Base-by-base conservation (phyloP, 495 filamentous ascomycete species). In the Talaromyces nanjingensis region DNA sequence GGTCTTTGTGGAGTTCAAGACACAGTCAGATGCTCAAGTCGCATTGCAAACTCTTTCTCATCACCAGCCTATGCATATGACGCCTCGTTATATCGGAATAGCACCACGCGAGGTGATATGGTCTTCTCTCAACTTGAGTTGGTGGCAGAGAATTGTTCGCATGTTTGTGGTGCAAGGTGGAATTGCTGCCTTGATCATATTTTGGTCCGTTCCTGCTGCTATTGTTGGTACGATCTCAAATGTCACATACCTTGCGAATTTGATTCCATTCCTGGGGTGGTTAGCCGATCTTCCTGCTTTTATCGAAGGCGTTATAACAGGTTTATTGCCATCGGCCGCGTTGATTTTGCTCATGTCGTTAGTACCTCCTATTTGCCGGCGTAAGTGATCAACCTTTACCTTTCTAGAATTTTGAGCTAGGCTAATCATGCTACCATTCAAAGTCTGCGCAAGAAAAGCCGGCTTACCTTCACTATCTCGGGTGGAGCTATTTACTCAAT, bases 201-300 rank as follows among this genome's bases (percentile, higher is more conserved):
- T 97, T 75, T 96, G 91, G 91, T 90, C 92, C 4, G 87, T 97
- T 62, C 92, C 92, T 2, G 90, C 96, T 16, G 89, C 86, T 11
- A 76, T 92, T 55, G 91, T 96, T 58, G 92, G 89, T 68, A 66
- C 81, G 3, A 89, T 97, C 66, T 93, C 91, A 60, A 93, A 97
- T 68, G 83, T 96, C 72, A 79, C 78, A 60, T 86, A 85, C 63
- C 81, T 97, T 16, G 83, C 79, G 24, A 69, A 81, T 2, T 74
- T 74, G 3, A 68, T 91, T 53, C 79, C 82, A n/a, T 91, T 84
- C 69, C 78, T 96, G 60, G 63, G 66, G 0, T 96, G 88, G 78
- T 85, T 97, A 63, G 72, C 81, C 12, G 74, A 88, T 5, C 84
- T 97, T 34, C 92, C 92, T 2, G 62, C 65, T 0, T 71, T 82